A percentile compares a stretch with the other conserved stretches of the same genome.
phyloP scores from a whole-genome alignment of 768 basidiomycete species.

The Mycena galopus region DNA sequence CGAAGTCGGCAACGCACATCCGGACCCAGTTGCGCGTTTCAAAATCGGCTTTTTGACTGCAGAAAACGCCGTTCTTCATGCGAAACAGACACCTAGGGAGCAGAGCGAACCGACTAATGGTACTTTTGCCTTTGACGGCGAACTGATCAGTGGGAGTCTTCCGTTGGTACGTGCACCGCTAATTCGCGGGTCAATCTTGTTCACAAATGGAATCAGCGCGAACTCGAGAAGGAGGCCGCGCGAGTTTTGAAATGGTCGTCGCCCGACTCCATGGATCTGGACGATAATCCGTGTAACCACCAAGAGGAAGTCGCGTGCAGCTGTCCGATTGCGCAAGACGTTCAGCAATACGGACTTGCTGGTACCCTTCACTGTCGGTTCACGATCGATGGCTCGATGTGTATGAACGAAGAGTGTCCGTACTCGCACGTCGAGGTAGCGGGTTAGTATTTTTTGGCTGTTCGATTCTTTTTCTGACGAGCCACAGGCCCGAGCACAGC shows the following conservation, averaged over 20 bases:
- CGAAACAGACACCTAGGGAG: constrained; percentile 31
- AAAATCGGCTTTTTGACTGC: constrained; percentile 40
- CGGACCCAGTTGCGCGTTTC: constrained; percentile 24
- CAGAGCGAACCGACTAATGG: constrained; percentile 35
- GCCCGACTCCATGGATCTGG: constrained; percentile 25
- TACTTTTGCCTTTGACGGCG: constrained; percentile 38
- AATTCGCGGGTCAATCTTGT: not conserved
- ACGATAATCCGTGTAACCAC: constrained; percentile 31
- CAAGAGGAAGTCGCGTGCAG: constrained; percentile 32
- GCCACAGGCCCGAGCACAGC: constrained; percentile 7
- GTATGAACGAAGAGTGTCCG: constrained; percentile 38
- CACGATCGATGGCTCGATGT: constrained; percentile 39
- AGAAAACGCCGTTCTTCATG: constrained; percentile 37
- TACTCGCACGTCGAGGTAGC: constrained; percentile 41
- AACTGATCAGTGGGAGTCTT: constrained; percentile 38
- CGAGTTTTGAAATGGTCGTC: constrained; percentile 34
- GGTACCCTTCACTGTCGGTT: constrained; percentile 44
- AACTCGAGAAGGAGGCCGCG: constrained; percentile 37
- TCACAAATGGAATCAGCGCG: constrained; percentile 28
- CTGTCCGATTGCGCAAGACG: constrained; percentile 40
- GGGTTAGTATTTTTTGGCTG: constrained; percentile 19
- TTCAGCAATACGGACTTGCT: constrained; percentile 40
- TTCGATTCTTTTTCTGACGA: not conserved
- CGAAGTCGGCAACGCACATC: too few relatives aligned
- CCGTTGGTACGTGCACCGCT: constrained; percentile 33